Evolutionary conservation across 106 monocot genomes (phyloP).

Genomic region (Phalaenopsis aphrodite): DNA sequence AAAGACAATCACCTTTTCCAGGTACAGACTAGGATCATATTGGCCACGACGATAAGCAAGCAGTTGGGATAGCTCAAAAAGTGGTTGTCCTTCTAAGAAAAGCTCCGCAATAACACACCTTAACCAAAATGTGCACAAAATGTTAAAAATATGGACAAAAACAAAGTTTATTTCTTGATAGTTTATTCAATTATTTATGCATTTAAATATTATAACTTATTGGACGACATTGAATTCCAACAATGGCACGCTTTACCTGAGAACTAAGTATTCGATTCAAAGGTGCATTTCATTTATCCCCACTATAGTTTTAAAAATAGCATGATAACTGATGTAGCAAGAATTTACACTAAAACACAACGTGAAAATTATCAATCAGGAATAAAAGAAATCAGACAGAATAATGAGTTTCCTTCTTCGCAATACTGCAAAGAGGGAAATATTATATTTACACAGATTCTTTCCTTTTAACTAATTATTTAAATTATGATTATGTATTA

Average conservation of each 20-base stretch:
- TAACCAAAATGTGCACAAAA: slow-evolving; percentile 7
- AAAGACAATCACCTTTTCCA: slow-evolving; percentile 65
- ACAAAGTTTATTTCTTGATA: neutral
- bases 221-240: neutral
- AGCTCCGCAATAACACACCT: slow-evolving; percentile 97
- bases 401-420: too few species aligned
- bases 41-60: slow-evolving; percentile 96
- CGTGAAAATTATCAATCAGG: too few species aligned
- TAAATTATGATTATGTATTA: too few species aligned
- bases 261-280: neutral
- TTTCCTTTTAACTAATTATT: too few species aligned
- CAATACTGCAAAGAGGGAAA: too few species aligned
- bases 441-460: too few species aligned
- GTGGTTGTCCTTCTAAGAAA: slow-evolving; percentile 87
- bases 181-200: neutral
- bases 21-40: slow-evolving; percentile 70
- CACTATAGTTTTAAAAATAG: neutral
- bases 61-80: slow-evolving; percentile 94
- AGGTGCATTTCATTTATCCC: neutral
- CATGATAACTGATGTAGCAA: too few species aligned
- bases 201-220: neutral
- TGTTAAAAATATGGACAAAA: neutral
- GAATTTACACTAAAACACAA: neutral
- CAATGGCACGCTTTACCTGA: neutral
- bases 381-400: too few species aligned